These are phyloP conservation scores for Diophrys sp. DNA, from an alignment of 73 alveolate species.

Conservation along the genomic window DNA sequence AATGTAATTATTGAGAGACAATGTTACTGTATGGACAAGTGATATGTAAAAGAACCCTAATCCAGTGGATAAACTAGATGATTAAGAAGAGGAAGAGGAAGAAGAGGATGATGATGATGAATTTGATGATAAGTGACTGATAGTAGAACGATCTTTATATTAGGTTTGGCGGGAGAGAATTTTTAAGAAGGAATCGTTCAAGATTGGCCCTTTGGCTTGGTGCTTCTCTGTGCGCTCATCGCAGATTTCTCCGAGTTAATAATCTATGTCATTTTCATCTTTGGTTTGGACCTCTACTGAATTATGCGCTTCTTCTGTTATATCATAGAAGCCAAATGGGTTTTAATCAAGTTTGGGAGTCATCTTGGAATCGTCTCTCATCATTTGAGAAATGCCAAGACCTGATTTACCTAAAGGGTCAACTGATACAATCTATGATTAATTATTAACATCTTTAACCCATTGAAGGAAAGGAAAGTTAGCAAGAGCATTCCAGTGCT, in stretches of 20 bases:
- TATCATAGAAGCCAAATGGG: neutral
- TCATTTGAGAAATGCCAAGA: neutral
- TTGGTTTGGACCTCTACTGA: neutral
- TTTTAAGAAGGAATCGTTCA: neutral
- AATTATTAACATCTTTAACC: neutral
- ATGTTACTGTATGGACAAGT: slow-evolving; percentile 49
- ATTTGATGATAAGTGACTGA: neutral
- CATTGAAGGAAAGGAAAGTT: neutral
- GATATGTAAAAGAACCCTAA: slow-evolving; percentile 21
- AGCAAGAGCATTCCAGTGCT: neutral
- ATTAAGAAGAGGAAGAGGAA: neutral
- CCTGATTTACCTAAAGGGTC: neutral
- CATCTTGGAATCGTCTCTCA: neutral
- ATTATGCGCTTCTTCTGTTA: neutral
- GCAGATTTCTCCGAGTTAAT: neutral
- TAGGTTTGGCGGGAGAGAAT: neutral
- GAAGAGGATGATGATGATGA: neutral
- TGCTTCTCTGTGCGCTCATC: neutral
- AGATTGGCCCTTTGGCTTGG: neutral
- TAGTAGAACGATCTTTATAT: too few relatives aligned
- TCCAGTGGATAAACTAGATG: neutral
- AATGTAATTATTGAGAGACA: slow-evolving; percentile 52
- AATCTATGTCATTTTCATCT: neutral
- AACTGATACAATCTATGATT: too few relatives aligned
- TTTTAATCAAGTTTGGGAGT: neutral